Percentiles rank a stretch among this genome's conserved stretches.
Evolutionary conservation across 352 stramenopile species (phyloP).

Genomic region (Pilasporangium apinafurcum): DNA sequence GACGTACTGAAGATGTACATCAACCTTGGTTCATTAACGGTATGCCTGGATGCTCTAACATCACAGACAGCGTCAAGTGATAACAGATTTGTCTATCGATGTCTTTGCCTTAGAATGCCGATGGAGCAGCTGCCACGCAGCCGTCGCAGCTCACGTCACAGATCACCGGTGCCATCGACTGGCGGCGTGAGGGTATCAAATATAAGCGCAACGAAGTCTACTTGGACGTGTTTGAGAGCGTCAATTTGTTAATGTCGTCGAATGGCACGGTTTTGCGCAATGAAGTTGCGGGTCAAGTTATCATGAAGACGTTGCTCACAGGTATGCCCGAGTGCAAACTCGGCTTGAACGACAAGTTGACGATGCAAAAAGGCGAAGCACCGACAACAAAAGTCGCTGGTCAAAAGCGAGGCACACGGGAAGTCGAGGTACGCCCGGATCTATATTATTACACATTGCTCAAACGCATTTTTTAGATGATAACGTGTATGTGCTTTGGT

Average conservation of each 20-base stretch:
- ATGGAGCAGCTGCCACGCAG: conserved; percentile 90
- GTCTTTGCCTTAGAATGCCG: conserved; percentile 66
- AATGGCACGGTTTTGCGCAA: conserved; percentile 92
- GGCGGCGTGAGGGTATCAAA: conserved; percentile 93
- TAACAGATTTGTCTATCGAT: not conserved
- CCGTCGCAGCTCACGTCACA: conserved; percentile 74
- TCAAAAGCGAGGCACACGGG: conserved; percentile 65
- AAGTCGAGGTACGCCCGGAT: conserved; percentile 53
- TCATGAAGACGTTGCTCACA: conserved; percentile 98
- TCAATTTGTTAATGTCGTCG: conserved; percentile 95
- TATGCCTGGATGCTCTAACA: conserved; percentile 7
- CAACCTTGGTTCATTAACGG: conserved; percentile 89
- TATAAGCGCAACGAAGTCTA: conserved; percentile 99
- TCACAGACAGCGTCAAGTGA: too few relatives aligned
- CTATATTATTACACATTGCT: too few relatives aligned
- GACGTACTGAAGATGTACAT: conserved; percentile 98
- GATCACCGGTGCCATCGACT: conserved; percentile 87
- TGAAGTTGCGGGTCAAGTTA: conserved; percentile 94
- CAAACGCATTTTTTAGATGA: too few relatives aligned
- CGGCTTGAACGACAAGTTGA: conserved; percentile 98
- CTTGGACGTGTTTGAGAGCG: conserved; percentile 96
- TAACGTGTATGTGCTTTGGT: not conserved
- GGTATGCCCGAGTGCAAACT: conserved; percentile 99
- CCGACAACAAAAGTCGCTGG: conserved; percentile 45
- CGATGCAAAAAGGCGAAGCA: conserved; percentile 92